phyloP scores from a whole-genome alignment of 1,284 basidiomycete genomes.

The Ustilago sp. region DNA sequence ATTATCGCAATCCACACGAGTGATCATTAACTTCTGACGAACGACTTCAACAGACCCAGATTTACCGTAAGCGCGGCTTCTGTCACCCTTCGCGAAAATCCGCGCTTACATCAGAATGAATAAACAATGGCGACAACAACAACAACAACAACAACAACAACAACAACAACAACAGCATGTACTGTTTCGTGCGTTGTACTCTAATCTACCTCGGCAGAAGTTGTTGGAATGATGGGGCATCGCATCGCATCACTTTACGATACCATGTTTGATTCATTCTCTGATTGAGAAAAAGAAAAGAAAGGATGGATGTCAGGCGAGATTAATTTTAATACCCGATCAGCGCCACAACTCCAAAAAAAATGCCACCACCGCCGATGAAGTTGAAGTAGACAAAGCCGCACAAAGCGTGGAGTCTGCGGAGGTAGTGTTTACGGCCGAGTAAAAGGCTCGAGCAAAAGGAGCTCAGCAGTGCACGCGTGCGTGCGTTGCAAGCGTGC shows the following conservation, averaged over 20 bases:
- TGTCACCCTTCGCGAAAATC: neutral
- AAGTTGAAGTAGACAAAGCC: too few species aligned
- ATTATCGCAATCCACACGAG: too few species aligned
- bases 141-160: too few species aligned
- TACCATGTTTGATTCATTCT: neutral
- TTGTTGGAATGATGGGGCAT: neutral
- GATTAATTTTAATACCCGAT: neutral
- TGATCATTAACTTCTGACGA: too few species aligned
- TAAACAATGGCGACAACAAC: neutral
- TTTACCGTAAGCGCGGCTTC: slow-evolving; percentile 1
- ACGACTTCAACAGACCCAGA: neutral
- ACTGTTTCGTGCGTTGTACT: neutral
- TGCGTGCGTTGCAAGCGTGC: too few species aligned
- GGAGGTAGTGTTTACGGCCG: too few species aligned
- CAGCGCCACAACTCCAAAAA: neutral
- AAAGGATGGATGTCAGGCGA: neutral
- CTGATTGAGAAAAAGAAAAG: neutral
- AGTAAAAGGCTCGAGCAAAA: too few species aligned
- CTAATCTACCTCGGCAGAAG: neutral
- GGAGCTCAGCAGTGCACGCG: too few species aligned
- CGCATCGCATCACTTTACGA: neutral
- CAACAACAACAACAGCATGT: too few species aligned
- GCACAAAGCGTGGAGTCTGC: too few species aligned
- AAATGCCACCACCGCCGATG: too few species aligned
- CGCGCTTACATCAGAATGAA: neutral